Evolutionary conservation across 1,139 yeast species (phyloP).

Genomic region (Geotrichum siamense): DNA sequence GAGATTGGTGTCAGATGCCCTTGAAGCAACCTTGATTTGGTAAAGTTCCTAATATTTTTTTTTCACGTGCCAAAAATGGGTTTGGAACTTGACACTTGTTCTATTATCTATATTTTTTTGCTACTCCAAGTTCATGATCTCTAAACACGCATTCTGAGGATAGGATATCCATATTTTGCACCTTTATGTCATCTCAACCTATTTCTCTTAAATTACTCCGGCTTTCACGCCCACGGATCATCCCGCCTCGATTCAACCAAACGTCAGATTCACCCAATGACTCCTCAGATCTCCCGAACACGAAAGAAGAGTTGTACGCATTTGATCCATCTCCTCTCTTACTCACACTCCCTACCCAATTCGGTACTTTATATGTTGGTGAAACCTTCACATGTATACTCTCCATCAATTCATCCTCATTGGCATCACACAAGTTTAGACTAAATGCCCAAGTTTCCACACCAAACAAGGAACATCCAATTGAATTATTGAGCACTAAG

Average conservation of each 20-base stretch:
- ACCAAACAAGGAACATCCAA: conserved; percentile 17
- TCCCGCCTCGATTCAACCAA: conserved; percentile 10
- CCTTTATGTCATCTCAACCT: too few relatives aligned
- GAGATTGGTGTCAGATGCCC: too few relatives aligned
- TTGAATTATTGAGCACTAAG: conserved; percentile 13
- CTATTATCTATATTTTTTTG: too few relatives aligned
- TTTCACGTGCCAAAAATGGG: too few relatives aligned
- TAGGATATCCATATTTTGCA: too few relatives aligned
- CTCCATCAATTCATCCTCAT: conserved; percentile 20
- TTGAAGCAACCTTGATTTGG: too few relatives aligned
- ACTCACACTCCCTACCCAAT: conserved; percentile 24
- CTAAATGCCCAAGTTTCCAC: conserved; percentile 15
- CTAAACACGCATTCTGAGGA: too few relatives aligned
- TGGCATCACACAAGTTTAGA: conserved; percentile 3
- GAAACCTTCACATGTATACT: conserved; percentile 28
- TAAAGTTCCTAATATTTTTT: too few relatives aligned
- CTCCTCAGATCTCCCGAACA: too few relatives aligned
- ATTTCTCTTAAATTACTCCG: conserved; percentile 13
- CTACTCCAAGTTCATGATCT: too few relatives aligned
- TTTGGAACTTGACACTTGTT: too few relatives aligned
- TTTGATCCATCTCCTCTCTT: conserved; percentile 14
- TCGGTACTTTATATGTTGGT: conserved; percentile 31
- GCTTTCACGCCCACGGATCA: conserved; percentile 12
- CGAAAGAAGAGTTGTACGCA: background rate
- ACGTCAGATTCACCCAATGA: conserved; percentile 10